Evolutionary conservation across 225 moss, liverwort and hornwort species (phyloP), one percentile per base, ranked within the genome.

Genomic region (Asterella californica): DNA sequence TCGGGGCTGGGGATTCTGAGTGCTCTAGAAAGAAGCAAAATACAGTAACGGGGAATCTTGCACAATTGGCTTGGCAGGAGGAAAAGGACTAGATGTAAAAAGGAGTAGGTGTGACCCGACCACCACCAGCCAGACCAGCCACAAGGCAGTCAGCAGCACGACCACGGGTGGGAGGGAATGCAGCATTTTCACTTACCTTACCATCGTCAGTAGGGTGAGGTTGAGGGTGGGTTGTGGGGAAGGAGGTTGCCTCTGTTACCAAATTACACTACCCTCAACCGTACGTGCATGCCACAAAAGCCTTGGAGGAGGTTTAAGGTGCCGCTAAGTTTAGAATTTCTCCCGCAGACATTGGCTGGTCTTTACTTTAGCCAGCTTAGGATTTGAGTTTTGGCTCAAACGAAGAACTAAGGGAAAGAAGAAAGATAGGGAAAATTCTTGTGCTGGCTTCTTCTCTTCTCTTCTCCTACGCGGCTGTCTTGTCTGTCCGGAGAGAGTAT

Each of bases 301-400:
- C 69, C 69, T 42, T 70, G 69, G 69, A 70, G 69, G 69, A 70
- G 69, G 37, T 70, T 70, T 70, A 70, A 38, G 15, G 22, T 10
- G 69, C 38, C 69, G 69, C 69, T 70, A 70, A 70, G 69, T 70
- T 70, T 9, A 70, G 69, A 1, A 52, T 52, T 14, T 52, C 7
- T 12, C 52, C 17, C 17, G 52, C 7, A 3, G 64, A 11, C 10
- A 64, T 64, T 4, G 24, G 24, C 27, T 57, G 57, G 4, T 17
- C 57, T 57, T 24, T 4, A 7, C 42, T 42, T 42, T 42, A 42
- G 42, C 42, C 4, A 42, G 42, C 42, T 42, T 42, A 42, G 42
- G 42, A 42, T 42, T 42, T 42, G 42, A 42, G 42, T 42, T 42
- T 42, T 42, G 42, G 42, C 42, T 42, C 42, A 42, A 42, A 42